These are phyloP conservation scores for Blastobotrys arbuscula DNA, from an alignment of 1,139 yeast species.

Conservation along the genomic window DNA sequence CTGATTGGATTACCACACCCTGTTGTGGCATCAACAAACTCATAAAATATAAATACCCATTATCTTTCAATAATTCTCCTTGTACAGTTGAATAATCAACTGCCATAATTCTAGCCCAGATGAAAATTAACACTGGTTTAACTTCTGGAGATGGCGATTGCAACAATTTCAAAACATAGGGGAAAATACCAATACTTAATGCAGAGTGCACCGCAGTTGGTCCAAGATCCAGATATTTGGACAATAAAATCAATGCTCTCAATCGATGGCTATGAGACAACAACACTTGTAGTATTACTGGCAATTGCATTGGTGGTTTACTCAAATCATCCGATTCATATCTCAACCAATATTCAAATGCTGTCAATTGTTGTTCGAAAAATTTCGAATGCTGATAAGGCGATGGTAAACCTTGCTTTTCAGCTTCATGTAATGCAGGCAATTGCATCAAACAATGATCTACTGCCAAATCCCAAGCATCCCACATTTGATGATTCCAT, in stretches of 20 bases:
- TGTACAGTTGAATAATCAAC: constrained; percentile 89
- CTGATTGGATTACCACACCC: constrained; percentile 33
- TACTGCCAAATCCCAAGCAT: constrained; percentile 95
- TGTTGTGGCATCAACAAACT: constrained; percentile 57
- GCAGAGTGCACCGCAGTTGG: constrained; percentile 98
- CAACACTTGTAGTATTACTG: constrained; percentile 86
- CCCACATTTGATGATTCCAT: constrained; percentile 92
- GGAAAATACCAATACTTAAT: constrained; percentile 89
- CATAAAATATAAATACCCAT: constrained; percentile 83
- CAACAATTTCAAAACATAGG: constrained; percentile 80
- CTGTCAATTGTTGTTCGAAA: constrained; percentile 92
- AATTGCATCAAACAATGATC: constrained; percentile 76
- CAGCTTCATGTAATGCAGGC: constrained; percentile 35
- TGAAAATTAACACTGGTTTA: constrained; percentile 88
- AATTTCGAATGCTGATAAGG: constrained; percentile 85
- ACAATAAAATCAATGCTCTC: constrained; percentile 76
- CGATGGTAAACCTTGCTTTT: constrained; percentile 31
- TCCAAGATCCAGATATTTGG: constrained; percentile 85
- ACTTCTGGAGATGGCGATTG: constrained; percentile 96
- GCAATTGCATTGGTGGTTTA: constrained; percentile 91
- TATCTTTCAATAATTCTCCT: constrained; percentile 84
- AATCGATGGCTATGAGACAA: constrained; percentile 91
- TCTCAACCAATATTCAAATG: constrained; percentile 93
- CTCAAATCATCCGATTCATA: constrained; percentile 67
- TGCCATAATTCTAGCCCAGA: constrained; percentile 98